Conservation (phyloP, 2,329 filamentous ascomycete genomes). For the Trichophyton rubrum region DNA sequence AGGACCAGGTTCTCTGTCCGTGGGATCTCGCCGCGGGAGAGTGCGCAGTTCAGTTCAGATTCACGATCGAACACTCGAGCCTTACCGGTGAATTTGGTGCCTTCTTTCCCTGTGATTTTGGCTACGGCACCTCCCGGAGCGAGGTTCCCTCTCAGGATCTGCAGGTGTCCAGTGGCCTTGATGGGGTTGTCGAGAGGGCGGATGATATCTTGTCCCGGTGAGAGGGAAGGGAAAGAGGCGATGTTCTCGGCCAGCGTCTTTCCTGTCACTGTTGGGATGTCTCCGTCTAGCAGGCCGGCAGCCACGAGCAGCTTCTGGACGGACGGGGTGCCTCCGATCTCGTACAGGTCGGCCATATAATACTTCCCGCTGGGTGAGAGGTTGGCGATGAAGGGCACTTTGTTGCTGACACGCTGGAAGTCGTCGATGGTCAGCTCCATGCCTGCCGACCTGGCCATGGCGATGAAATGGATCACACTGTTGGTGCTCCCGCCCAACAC, state of each 20-base stretch:
- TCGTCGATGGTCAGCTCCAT: constrained; percentile 69
- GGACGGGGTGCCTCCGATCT: constrained; percentile 71
- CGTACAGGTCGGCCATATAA: constrained; percentile 78
- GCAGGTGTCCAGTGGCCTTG: constrained; percentile 75
- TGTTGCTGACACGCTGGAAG: constrained; percentile 66
- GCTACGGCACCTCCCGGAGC: constrained; percentile 82
- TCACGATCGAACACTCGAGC: constrained; percentile 84
- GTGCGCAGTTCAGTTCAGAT: constrained; percentile 59
- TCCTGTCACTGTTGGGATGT: constrained; percentile 69
- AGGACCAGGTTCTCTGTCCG: constrained; percentile 73
- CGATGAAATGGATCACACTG: constrained; percentile 75
- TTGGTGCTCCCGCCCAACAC: constrained; percentile 84
- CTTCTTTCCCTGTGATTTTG: constrained; percentile 95
- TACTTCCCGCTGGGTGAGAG: constrained; percentile 73
- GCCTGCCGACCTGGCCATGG: constrained; percentile 76
- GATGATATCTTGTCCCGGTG: constrained; percentile 72
- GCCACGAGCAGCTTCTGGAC: constrained; percentile 78
- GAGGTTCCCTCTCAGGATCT: constrained; percentile 76
- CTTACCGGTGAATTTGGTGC: constrained; percentile 64
- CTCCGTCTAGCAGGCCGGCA: constrained; percentile 60
- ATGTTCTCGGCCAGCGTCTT: constrained; percentile 75
- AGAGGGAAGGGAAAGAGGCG: constrained; percentile 59
- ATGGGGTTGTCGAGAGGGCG: constrained; percentile 69
- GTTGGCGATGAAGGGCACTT: constrained; percentile 76
- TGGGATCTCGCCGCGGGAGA: constrained; percentile 57